Percentiles rank a stretch among this genome's conserved stretches.
Conservation (phyloP, 2,329 filamentous ascomycete genomes). For the Colletotrichum gloeosporioides region DNA sequence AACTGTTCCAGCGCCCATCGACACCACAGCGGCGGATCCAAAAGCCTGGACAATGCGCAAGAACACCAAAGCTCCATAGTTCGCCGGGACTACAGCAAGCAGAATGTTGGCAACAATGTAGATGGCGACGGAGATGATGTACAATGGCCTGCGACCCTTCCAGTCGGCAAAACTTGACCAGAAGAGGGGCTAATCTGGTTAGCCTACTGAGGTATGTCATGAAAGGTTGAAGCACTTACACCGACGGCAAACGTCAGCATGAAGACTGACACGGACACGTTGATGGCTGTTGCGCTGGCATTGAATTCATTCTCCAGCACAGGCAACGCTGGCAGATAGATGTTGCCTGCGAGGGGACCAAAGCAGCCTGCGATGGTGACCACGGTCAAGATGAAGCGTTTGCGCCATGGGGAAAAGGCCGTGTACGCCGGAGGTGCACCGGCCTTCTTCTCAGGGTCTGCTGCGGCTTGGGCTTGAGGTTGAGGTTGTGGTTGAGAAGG, state of each 20-base stretch:
- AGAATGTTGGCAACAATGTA: conserved; percentile 44
- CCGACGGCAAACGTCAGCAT: conserved; percentile 48
- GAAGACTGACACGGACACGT: conserved; percentile 49
- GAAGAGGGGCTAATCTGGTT: conserved; percentile 38
- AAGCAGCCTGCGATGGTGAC: conserved; percentile 47
- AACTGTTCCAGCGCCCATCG: conserved; percentile 47
- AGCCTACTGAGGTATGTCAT: not conserved
- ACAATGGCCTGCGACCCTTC: conserved; percentile 43
- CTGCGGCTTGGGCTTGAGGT: not conserved
- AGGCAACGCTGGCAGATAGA: conserved; percentile 47
- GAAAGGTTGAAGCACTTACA: conserved; percentile 23
- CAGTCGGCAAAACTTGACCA: conserved; percentile 44
- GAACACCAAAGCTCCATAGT: conserved; percentile 40
- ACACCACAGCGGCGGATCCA: conserved; percentile 45
- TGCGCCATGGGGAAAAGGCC: conserved; percentile 38
- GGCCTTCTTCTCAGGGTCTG: conserved; percentile 22
- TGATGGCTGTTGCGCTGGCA: conserved; percentile 38
- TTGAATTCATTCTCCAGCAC: conserved; percentile 42
- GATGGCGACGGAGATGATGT: conserved; percentile 42
- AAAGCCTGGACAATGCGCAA: conserved; percentile 47
- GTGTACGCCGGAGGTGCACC: conserved; percentile 34
- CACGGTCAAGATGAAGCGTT: conserved; percentile 40
- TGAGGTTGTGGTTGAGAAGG: not conserved
- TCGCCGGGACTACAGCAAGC: conserved; percentile 41
- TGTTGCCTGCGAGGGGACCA: conserved; percentile 46